Percentiles rank a stretch among this genome's conserved stretches.
Evolutionary conservation across 1,284 basidiomycete species (phyloP).

Genomic region (Papiliotrema terrestris): DNA sequence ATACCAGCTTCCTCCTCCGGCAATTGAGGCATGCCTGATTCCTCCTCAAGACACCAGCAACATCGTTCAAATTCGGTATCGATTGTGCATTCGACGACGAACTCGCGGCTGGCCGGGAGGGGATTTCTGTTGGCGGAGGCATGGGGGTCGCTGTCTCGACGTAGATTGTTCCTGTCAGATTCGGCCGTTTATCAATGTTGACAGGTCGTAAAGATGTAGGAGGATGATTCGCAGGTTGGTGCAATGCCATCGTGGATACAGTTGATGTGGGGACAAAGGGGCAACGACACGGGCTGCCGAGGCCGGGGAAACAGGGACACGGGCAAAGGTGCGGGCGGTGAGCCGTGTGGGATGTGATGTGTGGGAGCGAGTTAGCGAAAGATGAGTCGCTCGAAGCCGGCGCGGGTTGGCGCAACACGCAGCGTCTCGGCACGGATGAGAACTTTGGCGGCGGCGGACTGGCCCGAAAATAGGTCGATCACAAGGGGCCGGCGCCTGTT

Average conservation of each 20-base stretch:
- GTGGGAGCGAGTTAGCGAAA: too few relatives aligned
- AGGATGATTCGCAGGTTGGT: not conserved
- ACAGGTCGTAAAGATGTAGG: not conserved
- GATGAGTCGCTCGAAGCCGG: too few relatives aligned
- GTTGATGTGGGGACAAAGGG: too few relatives aligned
- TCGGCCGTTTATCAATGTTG: not conserved
- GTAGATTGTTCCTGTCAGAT: not conserved
- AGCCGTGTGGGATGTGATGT: too few relatives aligned
- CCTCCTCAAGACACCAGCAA: slow-evolving; percentile 30
- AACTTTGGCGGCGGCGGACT: too few relatives aligned
- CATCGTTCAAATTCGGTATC: slow-evolving; percentile 13
- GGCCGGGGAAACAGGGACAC: too few relatives aligned
- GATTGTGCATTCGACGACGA: not conserved
- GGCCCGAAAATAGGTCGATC: too few relatives aligned
- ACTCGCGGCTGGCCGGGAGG: not conserved
- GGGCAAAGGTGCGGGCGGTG: too few relatives aligned
- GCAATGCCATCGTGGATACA: not conserved
- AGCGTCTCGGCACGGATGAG: too few relatives aligned
- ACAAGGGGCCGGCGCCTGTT: too few relatives aligned
- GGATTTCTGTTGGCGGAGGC: not conserved
- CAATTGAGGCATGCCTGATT: slow-evolving; percentile 40
- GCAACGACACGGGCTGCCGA: too few relatives aligned
- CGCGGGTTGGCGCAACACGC: too few relatives aligned
- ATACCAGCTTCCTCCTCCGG: slow-evolving; percentile 30
- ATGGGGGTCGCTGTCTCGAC: slow-evolving; percentile 1